Percentiles rank a stretch among this genome's conserved stretches.
phyloP scores from a whole-genome alignment of 768 basidiomycete genomes.

The Naganishia vaughanmartiniae region DNA sequence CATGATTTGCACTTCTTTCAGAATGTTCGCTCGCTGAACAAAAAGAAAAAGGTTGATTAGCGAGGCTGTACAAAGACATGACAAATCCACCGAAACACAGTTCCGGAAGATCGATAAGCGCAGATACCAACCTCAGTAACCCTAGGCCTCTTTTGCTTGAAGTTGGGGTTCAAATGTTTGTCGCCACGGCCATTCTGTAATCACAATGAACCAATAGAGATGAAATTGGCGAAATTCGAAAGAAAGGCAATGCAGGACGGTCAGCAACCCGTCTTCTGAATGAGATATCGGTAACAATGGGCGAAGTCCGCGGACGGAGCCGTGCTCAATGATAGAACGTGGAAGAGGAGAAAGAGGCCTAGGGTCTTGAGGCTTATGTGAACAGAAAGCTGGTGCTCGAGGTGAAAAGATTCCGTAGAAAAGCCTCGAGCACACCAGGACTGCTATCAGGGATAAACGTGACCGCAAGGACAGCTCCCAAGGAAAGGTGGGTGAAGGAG shows the following conservation, averaged over 20 bases:
- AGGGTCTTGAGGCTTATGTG: slow-evolving; percentile 17
- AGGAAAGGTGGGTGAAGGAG: background rate
- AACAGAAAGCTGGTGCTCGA: slow-evolving; percentile 1
- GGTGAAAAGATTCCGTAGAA: background rate
- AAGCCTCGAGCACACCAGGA: background rate
- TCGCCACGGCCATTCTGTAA: slow-evolving; percentile 59
- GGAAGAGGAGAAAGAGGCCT: slow-evolving; percentile 14
- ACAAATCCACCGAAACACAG: background rate
- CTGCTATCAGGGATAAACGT: background rate
- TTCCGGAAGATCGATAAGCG: slow-evolving; percentile 20
- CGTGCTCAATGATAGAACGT: background rate
- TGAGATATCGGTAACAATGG: background rate
- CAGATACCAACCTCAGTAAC: slow-evolving; percentile 82
- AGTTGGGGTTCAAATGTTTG: slow-evolving; percentile 86
- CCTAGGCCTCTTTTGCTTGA: slow-evolving; percentile 89
- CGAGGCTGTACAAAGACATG: background rate
- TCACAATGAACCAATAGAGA: background rate
- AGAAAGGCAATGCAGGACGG: slow-evolving; percentile 17
- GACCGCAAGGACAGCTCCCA: background rate
- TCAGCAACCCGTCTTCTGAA: slow-evolving; percentile 12
- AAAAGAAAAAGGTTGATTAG: slow-evolving; percentile 10
- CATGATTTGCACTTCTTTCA: slow-evolving; percentile 99
- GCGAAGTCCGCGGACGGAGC: background rate
- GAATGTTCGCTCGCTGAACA: slow-evolving; percentile 84
- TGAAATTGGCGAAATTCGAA: background rate